A percentile compares a stretch with the other conserved stretches of the same genome.
Conservation (phyloP, 495 filamentous ascomycete species). For the Melanomma pulvis-pyrius region DNA sequence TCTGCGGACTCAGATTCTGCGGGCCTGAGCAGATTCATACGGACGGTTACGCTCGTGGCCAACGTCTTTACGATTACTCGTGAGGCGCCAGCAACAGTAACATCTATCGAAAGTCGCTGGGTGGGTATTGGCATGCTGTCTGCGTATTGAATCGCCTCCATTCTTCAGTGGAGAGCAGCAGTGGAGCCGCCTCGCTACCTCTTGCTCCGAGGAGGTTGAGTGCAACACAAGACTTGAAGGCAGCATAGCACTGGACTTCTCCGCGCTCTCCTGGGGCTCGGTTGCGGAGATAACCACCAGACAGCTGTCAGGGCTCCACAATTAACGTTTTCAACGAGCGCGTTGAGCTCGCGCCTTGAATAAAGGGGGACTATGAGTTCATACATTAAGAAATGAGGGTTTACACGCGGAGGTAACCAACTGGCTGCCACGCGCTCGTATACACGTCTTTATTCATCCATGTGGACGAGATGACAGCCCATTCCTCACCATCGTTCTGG, state of each 20-base stretch:
- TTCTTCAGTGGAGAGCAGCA: neutral
- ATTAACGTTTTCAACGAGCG: conserved; percentile 6
- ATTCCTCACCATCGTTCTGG: no score
- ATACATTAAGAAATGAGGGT: neutral
- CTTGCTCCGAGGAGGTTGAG: neutral
- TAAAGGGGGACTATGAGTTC: neutral
- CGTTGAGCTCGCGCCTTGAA: conserved; percentile 8
- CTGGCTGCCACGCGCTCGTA: conserved; percentile 11
- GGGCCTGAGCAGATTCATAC: conserved; percentile 16
- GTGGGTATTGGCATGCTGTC: neutral
- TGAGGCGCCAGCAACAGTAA: neutral
- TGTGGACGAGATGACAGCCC: neutral
- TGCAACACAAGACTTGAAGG: neutral
- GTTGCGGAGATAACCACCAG: neutral
- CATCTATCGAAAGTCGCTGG: neutral
- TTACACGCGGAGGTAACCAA: conserved; percentile 12
- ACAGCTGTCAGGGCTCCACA: conserved; percentile 22
- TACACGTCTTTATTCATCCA: conserved; percentile 1
- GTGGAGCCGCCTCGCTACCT: neutral
- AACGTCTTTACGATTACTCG: neutral
- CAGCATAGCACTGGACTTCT: no score
- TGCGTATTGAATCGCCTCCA: neutral
- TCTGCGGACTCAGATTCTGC: conserved; percentile 21
- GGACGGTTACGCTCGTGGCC: conserved; percentile 12
- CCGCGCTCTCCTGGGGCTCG: neutral